Evolutionary conservation across 345 rosid species (phyloP), one percentile per base, ranked within the genome.

Genomic region (Gossypium sturtianum): DNA sequence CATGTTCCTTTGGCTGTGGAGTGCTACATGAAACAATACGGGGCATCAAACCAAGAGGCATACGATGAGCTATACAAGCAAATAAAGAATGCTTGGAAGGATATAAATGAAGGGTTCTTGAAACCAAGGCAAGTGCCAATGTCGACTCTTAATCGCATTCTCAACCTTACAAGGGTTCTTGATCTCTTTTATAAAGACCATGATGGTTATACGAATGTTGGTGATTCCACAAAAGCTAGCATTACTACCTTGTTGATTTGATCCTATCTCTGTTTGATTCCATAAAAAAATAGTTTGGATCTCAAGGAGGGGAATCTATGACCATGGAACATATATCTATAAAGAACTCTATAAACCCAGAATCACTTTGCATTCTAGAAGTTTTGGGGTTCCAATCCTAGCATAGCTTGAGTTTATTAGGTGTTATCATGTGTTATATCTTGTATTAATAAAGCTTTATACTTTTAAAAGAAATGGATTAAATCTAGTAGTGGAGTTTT

Each of bases 51-150:
- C 10, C 60, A 83, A 8, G 83, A 73, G 49, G 73, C 84, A 2
- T 23, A 67, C 2, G n/a, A 57, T 1, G 77, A 69, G 38, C 12
- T 87, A 0, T 16, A 8, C 1, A 72, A 48, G 12, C 71, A 10
- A 62, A 51, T 83, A 3, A 3, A 10, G 16, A 11, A 49, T 70
- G 85, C 83, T 0, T 83, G 85, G 87, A 83, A 77, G 52, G 87
- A 85, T 29, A 49, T 83, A 3, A 85, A 85, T 15, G 81, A 75
- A 22, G 87, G 66, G 16, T 64, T 34, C 16, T 43, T 85, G 3
- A 16, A 9, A 3, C 83, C 82, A 22, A 78, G 75, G 0, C 3
- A 60, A 0, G 66, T 80, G 1, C 79, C 81, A 0, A 7, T 12
- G 57, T 71, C 9, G 2, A 12, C 62, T 34, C 53, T 71, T 9